phyloP scores from a whole-genome alignment of 495 filamentous ascomycete genomes.

The Aspergillus sclerotioniger region DNA sequence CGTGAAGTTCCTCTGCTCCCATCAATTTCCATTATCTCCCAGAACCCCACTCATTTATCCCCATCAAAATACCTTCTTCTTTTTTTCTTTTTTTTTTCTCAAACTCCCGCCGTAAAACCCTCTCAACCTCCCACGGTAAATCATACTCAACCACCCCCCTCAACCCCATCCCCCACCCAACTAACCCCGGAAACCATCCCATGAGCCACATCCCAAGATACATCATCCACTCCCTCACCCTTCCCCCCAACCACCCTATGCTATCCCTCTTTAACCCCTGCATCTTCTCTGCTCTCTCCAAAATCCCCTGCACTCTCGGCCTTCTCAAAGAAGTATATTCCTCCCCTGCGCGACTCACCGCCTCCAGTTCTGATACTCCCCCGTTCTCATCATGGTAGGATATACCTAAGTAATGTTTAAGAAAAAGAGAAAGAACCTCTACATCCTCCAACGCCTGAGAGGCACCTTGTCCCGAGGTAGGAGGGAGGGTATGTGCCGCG shows the following conservation, averaged over 20 bases:
- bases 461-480: conserved; percentile 46
- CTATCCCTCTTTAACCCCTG: conserved; percentile 32
- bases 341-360: conserved; percentile 26
- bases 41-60: too few relatives aligned
- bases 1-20: too few relatives aligned
- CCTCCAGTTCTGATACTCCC: conserved; percentile 11
- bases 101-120: background rate
- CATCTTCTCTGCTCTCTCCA: conserved; percentile 27
- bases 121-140: background rate
- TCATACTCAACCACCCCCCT: background rate
- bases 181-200: conserved; percentile 12
- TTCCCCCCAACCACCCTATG: too few relatives aligned
- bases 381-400: background rate
- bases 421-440: conserved; percentile 35
- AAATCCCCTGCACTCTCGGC: conserved; percentile 31
- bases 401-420: conserved; percentile 27
- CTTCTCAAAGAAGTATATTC: conserved; percentile 28
- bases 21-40: too few relatives aligned
- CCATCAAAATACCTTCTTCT: too few relatives aligned
- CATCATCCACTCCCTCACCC: conserved; percentile 38
- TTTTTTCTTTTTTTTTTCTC: too few relatives aligned
- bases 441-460: conserved; percentile 50
- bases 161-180: background rate
- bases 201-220: conserved; percentile 36
- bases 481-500: conserved; percentile 49